Conservation (phyloP, 495 filamentous ascomycete genomes). For the Penicillium coprophilum region DNA sequence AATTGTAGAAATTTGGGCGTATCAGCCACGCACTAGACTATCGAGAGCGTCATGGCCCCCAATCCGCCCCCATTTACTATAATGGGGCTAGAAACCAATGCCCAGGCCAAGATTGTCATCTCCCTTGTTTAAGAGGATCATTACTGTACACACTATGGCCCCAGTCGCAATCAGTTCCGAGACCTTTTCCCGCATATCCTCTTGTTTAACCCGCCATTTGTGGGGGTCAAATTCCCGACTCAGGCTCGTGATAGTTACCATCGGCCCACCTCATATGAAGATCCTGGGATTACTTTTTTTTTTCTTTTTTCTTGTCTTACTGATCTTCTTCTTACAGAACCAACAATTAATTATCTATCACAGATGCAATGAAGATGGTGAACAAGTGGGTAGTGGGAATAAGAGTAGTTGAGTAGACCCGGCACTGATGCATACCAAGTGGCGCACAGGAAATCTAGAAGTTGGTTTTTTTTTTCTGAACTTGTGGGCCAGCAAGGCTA, state of each 20-base stretch:
- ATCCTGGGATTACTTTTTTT: slow-evolving; percentile 1
- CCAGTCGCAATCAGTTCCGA: slow-evolving; percentile 8
- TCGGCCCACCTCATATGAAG: slow-evolving; percentile 14
- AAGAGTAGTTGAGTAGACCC: background rate
- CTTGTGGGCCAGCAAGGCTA: slow-evolving; percentile 10
- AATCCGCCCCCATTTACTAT: slow-evolving; percentile 11
- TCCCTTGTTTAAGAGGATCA: slow-evolving; percentile 5
- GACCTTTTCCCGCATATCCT: slow-evolving; percentile 2
- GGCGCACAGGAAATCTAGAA: slow-evolving; percentile 10
- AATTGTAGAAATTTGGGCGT: background rate
- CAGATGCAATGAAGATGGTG: background rate
- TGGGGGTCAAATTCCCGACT: slow-evolving; percentile 14
- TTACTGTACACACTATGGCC: slow-evolving; percentile 7
- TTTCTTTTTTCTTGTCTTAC: background rate
- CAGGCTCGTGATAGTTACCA: slow-evolving; percentile 15
- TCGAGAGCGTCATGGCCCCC: slow-evolving; percentile 11
- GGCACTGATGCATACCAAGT: background rate
- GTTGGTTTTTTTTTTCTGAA: slow-evolving; percentile 5
- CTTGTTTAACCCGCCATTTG: slow-evolving; percentile 5
- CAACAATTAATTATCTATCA: background rate
- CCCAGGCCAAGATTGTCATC: slow-evolving; percentile 3
- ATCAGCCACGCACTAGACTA: background rate
- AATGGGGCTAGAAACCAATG: slow-evolving; percentile 12
- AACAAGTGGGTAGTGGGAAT: background rate
- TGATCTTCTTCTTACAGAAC: background rate